Conservation (phyloP, 2,329 filamentous ascomycete species). For the Phaeosphaeria sp. region DNA sequence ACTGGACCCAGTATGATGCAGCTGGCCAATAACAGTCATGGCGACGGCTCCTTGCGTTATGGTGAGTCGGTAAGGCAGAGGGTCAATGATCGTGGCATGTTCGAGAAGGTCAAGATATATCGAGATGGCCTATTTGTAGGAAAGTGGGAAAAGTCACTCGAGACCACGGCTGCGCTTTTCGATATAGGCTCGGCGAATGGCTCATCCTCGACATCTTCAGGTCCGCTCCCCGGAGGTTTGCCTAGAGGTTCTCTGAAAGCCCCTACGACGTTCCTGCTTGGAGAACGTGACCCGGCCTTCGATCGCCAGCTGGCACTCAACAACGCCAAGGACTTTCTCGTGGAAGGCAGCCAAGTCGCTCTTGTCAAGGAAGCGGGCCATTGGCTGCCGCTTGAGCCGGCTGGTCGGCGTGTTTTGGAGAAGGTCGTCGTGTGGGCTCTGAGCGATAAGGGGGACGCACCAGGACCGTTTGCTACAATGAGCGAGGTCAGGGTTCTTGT, state of each 20-base stretch:
- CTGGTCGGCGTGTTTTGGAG: slow-evolving; percentile 52
- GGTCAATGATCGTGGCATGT: slow-evolving; percentile 53
- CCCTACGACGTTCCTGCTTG: slow-evolving; percentile 61
- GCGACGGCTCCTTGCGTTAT: slow-evolving; percentile 22
- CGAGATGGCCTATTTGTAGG: slow-evolving; percentile 55
- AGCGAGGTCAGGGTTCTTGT: slow-evolving; percentile 26
- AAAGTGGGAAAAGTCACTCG: slow-evolving; percentile 60
- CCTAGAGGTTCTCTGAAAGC: slow-evolving; percentile 57
- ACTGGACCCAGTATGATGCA: slow-evolving; percentile 59
- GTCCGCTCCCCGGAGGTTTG: slow-evolving; percentile 50
- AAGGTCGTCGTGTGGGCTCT: slow-evolving; percentile 45
- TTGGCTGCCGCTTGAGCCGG: slow-evolving; percentile 57
- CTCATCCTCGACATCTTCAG: slow-evolving; percentile 22
- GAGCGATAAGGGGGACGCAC: slow-evolving; percentile 18
- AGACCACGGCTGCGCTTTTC: slow-evolving; percentile 57
- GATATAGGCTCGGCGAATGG: slow-evolving; percentile 41
- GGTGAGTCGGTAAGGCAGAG: slow-evolving; percentile 51
- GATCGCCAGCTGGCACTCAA: slow-evolving; percentile 58
- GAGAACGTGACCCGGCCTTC: slow-evolving; percentile 59
- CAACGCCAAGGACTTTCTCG: slow-evolving; percentile 60
- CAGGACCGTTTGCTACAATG: slow-evolving; percentile 26
- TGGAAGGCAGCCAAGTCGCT: slow-evolving; percentile 57
- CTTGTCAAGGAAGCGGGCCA: slow-evolving; percentile 59
- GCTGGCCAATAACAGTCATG: slow-evolving; percentile 30
- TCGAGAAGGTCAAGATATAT: slow-evolving; percentile 61